A percentile compares a stretch with the other conserved stretches of the same genome.
phyloP scores from a whole-genome alignment of 306 rosid genomes.

The Carpinus viminea region DNA sequence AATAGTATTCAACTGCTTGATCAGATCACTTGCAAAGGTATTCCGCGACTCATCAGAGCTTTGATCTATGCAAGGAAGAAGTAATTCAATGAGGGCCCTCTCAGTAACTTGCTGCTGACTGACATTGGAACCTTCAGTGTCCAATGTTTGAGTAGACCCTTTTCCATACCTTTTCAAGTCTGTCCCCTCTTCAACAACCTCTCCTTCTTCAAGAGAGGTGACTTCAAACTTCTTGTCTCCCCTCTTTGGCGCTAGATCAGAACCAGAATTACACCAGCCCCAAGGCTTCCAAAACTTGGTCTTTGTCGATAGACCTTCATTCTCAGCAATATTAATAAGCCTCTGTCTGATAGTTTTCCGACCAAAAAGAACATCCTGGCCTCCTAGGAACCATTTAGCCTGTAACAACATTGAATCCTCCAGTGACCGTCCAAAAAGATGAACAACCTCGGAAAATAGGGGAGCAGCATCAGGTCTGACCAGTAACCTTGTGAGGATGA shows the following conservation, averaged over 20 bases:
- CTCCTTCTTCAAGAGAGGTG: constrained; percentile 86
- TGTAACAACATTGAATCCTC: constrained; percentile 95
- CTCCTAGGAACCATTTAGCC: constrained; percentile 92
- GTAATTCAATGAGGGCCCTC: constrained; percentile 79
- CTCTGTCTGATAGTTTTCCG: constrained; percentile 84
- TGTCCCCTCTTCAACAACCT: constrained; percentile 78
- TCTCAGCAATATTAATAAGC: constrained; percentile 71
- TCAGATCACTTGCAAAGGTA: constrained; percentile 79
- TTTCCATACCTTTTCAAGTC: constrained; percentile 50
- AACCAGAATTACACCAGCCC: constrained; percentile 78
- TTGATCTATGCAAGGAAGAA: constrained; percentile 93
- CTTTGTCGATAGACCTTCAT: constrained; percentile 63
- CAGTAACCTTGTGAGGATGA: constrained; percentile 86
- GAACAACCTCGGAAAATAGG: constrained; percentile 85
- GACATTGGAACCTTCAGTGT: constrained; percentile 48
- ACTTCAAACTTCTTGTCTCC: constrained; percentile 65
- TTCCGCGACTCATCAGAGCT: constrained; percentile 83
- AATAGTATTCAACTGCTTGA: constrained; percentile 77
- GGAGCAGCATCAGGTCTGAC: constrained; percentile 99
- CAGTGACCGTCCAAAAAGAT: constrained; percentile 88
- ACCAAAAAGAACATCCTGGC: constrained; percentile 80
- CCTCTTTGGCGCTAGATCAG: constrained; percentile 37
- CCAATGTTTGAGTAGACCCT: constrained; percentile 47
- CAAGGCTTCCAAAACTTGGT: constrained; percentile 82
- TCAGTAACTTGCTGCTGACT: constrained; percentile 71